Evolutionary conservation across 2,329 filamentous ascomycete species (phyloP).

Genomic region (Colletotrichum gloeosporioides): DNA sequence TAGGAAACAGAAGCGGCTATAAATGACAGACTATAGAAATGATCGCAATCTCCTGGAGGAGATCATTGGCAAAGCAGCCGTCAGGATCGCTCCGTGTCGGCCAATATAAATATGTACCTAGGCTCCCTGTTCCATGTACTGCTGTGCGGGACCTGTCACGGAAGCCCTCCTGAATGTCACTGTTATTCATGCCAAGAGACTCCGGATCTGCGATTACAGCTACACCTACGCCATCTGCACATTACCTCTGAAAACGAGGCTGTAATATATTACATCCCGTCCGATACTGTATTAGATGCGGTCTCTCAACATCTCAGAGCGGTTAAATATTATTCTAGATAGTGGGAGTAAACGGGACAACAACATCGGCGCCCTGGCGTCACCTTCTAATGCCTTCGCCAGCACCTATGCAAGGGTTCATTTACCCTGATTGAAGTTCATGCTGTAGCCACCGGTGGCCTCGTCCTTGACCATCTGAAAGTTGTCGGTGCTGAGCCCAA

Average conservation of each 20-base stretch:
- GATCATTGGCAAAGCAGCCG: background rate
- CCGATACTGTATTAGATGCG: rapidly evolving
- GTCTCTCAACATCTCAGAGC: rapidly evolving
- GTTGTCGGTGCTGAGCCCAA: conserved; percentile 91
- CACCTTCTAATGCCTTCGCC: rapidly evolving
- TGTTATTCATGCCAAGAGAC: rapidly evolving
- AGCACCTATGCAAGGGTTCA: background rate
- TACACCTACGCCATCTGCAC: background rate
- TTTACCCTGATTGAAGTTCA: conserved; percentile 74
- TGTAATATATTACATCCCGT: background rate
- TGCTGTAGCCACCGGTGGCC: conserved; percentile 87
- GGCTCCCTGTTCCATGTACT: rapidly evolving
- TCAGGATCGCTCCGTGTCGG: background rate
- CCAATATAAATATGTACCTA: background rate
- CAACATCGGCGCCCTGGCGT: background rate
- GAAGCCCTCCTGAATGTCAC: too few species aligned
- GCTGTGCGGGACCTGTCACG: rapidly evolving
- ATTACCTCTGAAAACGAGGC: rapidly evolving
- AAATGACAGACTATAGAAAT: rapidly evolving
- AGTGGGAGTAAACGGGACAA: rapidly evolving
- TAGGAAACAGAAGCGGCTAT: background rate
- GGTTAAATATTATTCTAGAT: background rate
- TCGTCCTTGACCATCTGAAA: conserved; percentile 95
- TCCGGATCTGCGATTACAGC: background rate
- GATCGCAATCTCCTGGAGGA: rapidly evolving